Percentiles rank a stretch among this genome's conserved stretches.
These are phyloP conservation scores for Monilinia vaccinii-corymbosi DNA, from an alignment of 2,329 filamentous ascomycete genomes.

Conservation along the genomic window DNA sequence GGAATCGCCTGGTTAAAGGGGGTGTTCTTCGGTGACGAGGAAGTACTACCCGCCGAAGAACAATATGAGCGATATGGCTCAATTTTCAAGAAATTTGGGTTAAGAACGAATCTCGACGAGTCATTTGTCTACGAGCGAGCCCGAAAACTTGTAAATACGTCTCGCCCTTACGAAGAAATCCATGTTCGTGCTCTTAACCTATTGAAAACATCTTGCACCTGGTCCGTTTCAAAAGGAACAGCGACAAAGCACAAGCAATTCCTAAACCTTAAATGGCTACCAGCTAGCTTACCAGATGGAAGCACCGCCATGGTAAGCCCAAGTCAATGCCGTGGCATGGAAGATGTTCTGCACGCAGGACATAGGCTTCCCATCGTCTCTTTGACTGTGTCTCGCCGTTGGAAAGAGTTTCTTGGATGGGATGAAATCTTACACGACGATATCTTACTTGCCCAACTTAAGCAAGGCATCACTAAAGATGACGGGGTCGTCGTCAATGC, in stretches of 20 bases:
- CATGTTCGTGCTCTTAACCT: slow-evolving; percentile 4
- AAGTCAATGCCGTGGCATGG: slow-evolving; percentile 15
- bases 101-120: slow-evolving; percentile 20
- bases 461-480: slow-evolving; percentile 10
- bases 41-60: slow-evolving; percentile 15
- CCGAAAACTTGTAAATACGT: slow-evolving; percentile 11
- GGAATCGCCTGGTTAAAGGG: slow-evolving; percentile 5
- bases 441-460: slow-evolving; percentile 18
- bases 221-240: neutral
- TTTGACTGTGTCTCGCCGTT: slow-evolving; percentile 9
- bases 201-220: slow-evolving; percentile 11
- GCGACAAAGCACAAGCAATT: neutral
- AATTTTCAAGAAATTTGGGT: slow-evolving; percentile 17
- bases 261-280: slow-evolving; percentile 17
- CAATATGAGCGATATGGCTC: slow-evolving; percentile 16
- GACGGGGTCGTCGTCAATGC: slow-evolving; percentile 15
- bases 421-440: slow-evolving; percentile 7
- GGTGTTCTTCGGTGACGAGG: slow-evolving; percentile 25
- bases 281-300: slow-evolving; percentile 6
- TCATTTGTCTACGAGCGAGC: slow-evolving; percentile 13
- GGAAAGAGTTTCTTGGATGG: slow-evolving; percentile 20
- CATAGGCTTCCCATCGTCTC: slow-evolving; percentile 16
- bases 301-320: slow-evolving; percentile 7
- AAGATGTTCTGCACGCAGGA: slow-evolving; percentile 13
- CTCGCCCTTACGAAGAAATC: slow-evolving; percentile 5